Conservation (phyloP, 305 asterid species). For the Fraxinus paxiana region DNA sequence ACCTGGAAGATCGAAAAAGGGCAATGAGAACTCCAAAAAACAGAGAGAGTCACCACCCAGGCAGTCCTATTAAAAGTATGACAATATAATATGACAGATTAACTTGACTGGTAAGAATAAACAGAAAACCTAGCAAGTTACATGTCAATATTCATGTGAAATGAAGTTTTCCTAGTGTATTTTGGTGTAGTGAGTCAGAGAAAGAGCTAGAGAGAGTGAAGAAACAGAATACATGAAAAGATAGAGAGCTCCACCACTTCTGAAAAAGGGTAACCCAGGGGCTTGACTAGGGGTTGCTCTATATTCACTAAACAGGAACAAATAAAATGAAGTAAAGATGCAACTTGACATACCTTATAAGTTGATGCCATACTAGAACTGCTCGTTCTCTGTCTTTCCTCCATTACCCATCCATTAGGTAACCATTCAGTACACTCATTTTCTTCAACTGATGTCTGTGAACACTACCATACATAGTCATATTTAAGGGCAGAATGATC, state of each 20-base stretch:
- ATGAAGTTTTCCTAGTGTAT: background rate
- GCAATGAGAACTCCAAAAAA: constrained; percentile 6
- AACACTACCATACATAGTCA: constrained; percentile 21
- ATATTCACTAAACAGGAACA: background rate
- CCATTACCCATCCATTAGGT: constrained; percentile 64
- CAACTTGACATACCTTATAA: constrained; percentile 51
- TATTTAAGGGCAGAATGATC: background rate
- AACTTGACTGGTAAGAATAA: background rate
- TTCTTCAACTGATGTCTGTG: constrained; percentile 34
- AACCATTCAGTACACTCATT: constrained; percentile 45
- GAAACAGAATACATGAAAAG: constrained; percentile 1
- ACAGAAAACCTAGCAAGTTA: constrained; percentile 7
- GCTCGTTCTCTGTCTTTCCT: constrained; percentile 34
- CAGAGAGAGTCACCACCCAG: background rate
- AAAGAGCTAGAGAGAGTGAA: background rate
- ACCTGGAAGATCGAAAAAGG: constrained; percentile 39
- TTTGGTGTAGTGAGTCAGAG: constrained; percentile 1
- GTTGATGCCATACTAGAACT: constrained; percentile 34
- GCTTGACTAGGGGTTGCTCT: background rate
- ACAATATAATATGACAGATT: background rate
- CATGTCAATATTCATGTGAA: background rate
- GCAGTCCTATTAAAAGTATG: background rate
- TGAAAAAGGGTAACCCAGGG: background rate
- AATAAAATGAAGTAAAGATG: constrained; percentile 10
- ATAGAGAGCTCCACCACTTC: background rate